Evolutionary conservation across 139 green algal genomes (phyloP).

Genomic region (Dunaliella primolecta): DNA sequence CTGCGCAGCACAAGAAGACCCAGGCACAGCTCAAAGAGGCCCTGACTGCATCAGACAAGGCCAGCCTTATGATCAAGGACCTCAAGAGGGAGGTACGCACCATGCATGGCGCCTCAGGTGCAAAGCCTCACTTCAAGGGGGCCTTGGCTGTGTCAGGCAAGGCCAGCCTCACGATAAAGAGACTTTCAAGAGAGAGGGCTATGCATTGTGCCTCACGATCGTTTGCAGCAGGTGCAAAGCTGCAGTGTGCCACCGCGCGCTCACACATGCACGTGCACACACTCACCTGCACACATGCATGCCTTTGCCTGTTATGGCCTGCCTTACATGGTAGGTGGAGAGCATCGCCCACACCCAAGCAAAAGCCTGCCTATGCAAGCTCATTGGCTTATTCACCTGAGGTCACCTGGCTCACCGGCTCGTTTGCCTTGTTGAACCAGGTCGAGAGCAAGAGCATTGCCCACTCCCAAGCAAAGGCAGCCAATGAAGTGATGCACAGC

Average conservation of each 20-base stretch:
- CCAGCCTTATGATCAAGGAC: not conserved
- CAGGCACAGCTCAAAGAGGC: not conserved
- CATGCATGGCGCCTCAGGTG: no score
- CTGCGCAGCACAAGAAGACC: not conserved
- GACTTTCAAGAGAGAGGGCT: not conserved
- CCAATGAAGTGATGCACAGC: not conserved
- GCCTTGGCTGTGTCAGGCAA: not conserved
- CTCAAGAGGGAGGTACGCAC: not conserved
- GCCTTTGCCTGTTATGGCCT: no score
- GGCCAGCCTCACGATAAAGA: not conserved
- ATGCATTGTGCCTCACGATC: no score
- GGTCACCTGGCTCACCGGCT: no score
- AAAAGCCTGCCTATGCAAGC: no score
- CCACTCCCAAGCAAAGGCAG: not conserved
- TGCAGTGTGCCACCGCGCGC: no score
- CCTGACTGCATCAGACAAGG: not conserved
- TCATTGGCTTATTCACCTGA: no score
- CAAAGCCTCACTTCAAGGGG: not conserved
- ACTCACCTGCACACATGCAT: no score
- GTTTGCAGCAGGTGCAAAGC: no score
- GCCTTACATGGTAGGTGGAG: no score
- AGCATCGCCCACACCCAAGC: not conserved
- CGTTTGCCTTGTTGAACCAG: no score
- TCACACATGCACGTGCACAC: no score
- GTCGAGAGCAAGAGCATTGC: not conserved